A percentile compares a stretch with the other conserved stretches of the same genome.
phyloP scores from a whole-genome alignment of 2,329 filamentous ascomycete genomes.

The Aspergillus aculeatus region DNA sequence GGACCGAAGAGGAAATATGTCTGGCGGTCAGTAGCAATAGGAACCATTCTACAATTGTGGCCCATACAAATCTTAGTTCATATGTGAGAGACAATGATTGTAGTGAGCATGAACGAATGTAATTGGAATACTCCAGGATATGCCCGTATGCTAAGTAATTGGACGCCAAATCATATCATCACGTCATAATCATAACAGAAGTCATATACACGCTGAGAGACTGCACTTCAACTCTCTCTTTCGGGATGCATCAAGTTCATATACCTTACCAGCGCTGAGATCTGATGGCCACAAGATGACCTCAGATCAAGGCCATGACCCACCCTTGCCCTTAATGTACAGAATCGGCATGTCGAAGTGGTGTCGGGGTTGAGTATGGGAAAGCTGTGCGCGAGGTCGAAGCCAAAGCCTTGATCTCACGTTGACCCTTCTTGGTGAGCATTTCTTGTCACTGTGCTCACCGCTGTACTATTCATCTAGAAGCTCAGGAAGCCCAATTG shows the following conservation, averaged over 20 bases:
- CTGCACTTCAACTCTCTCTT: background rate
- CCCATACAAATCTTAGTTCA: background rate
- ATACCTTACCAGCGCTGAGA: conserved; percentile 1
- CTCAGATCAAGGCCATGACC: background rate
- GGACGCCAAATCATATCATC: conserved; percentile 20
- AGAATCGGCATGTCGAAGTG: conserved; percentile 3
- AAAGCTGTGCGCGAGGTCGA: background rate
- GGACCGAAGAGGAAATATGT: background rate
- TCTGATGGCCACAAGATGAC: background rate
- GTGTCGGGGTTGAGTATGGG: conserved; percentile 9
- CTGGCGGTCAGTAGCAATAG: background rate
- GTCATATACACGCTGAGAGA: conserved; percentile 18
- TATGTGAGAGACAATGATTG: background rate
- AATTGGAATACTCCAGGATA: conserved; percentile 10
- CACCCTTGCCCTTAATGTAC: background rate
- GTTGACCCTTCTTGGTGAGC: background rate
- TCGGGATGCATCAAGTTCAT: conserved; percentile 4
- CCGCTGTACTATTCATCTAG: background rate
- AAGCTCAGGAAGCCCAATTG: background rate
- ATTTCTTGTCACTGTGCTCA: background rate
- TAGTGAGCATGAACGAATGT: conserved; percentile 14
- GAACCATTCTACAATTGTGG: background rate
- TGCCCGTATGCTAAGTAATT: conserved; percentile 6
- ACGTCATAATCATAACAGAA: conserved; percentile 25
- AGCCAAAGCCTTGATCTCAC: background rate